These are phyloP conservation scores for Penicillium hordei DNA, from an alignment of 2,329 filamentous ascomycete species.

Conservation along the genomic window DNA sequence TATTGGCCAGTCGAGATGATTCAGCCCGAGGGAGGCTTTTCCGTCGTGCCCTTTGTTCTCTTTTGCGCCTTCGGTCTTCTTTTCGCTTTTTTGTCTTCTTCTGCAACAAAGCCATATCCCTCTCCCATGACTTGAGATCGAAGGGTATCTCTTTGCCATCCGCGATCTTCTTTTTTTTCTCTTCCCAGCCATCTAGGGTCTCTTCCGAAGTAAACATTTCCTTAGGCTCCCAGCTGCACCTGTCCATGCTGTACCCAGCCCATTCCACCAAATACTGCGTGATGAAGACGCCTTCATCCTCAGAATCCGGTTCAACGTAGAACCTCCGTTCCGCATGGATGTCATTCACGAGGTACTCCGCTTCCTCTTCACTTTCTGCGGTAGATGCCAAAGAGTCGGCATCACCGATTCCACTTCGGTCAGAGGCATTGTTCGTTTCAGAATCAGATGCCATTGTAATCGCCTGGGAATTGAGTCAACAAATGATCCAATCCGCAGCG, in stretches of 20 bases:
- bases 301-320: background rate
- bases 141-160: slow-evolving; percentile 33
- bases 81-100: background rate
- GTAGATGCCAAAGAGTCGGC: slow-evolving; percentile 61
- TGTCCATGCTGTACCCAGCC: slow-evolving; percentile 58
- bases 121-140: slow-evolving; percentile 35
- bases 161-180: slow-evolving; percentile 34
- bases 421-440: slow-evolving; percentile 28
- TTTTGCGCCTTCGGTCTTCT: background rate
- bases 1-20: background rate
- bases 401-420: slow-evolving; percentile 35
- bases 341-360: slow-evolving; percentile 56
- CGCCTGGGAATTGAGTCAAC: background rate
- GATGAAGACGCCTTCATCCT: slow-evolving; percentile 21
- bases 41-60: background rate
- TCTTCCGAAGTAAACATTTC: slow-evolving; percentile 41
- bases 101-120: slow-evolving; percentile 13
- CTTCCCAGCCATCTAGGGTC: slow-evolving; percentile 44
- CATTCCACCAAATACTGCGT: slow-evolving; percentile 63
- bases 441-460: slow-evolving; percentile 6
- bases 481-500: background rate
- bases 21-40: background rate
- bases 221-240: slow-evolving; percentile 56
- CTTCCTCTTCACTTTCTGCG: slow-evolving; percentile 40
- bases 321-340: slow-evolving; percentile 50